Evolutionary conservation across 805 yeast species (phyloP), one percentile per base, ranked within the genome.

Genomic region (Starmerella roubikii): DNA sequence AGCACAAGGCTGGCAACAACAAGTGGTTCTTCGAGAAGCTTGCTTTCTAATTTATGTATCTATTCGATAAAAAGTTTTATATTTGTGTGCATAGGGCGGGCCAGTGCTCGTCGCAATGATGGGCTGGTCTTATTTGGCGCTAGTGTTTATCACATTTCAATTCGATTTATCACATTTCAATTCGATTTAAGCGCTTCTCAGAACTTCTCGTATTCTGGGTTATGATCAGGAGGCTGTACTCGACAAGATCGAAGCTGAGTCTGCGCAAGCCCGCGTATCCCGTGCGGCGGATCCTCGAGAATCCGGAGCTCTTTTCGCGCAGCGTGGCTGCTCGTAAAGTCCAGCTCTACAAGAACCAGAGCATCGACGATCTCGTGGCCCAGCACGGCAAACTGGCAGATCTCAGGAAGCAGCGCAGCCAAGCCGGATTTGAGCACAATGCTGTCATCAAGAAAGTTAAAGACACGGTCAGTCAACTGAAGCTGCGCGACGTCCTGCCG

Each of bases 11-110:
- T 65, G 98, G 98, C 68, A 85, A 91, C 81, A 88, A 88, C 86
- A 86, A 85, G 74, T 91, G 98, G 98, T 91, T 91, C 78, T 91
- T 91, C 86, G 78, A 94, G 70, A 91, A 91, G 75, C 79, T 83
- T 67, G 77, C 79, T 72, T 83, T 83, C 73, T 83, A 81, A 52
- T 50, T 49, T 49, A 47, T 47, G 39, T 43, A 42, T 23, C 25
- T n/a, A 20, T 29, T 7, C 31, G 16, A 15, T 26, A 9, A 20
- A 22, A 8, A 22, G 10, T 22, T 22, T n/a, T n/a, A n/a, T n/a
- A n/a, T n/a, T n/a, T n/a, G n/a, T n/a, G n/a, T 22, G 24, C 24
- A 22, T 22, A 10, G 24, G 10, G 24, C 24, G 10, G 24, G 24
- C 24, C 24, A 10, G n/a, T n/a, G n/a, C n/a, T n/a, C n/a, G n/a